phyloP scores from a whole-genome alignment of 2,329 filamentous ascomycete species.

The Aspergillus clavatus region DNA sequence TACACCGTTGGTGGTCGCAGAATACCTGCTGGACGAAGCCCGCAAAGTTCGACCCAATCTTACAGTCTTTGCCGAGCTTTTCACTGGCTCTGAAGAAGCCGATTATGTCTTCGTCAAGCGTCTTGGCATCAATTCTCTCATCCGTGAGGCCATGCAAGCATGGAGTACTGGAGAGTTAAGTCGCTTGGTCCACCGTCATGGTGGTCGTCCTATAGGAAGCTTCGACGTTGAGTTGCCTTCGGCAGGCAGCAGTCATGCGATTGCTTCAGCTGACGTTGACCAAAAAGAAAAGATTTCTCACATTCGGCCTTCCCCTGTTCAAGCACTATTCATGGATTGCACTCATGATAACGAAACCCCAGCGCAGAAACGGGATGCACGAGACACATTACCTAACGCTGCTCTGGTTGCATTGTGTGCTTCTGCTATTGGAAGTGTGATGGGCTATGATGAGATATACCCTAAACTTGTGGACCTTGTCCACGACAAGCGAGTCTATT shows the following conservation, averaged over 20 bases:
- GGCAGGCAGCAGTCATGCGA: constrained; percentile 50
- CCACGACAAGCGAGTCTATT: constrained; percentile 78
- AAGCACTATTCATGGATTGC: constrained; percentile 97
- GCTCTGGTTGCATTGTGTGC: constrained; percentile 95
- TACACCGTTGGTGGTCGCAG: constrained; percentile 87
- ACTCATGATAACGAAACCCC: constrained; percentile 98
- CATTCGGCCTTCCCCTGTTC: constrained; percentile 82
- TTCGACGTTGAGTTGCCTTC: constrained; percentile 90
- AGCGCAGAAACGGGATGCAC: constrained; percentile 87
- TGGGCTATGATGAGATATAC: constrained; percentile 97
- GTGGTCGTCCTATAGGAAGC: constrained; percentile 89
- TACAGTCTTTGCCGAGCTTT: constrained; percentile 90
- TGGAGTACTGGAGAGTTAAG: constrained; percentile 94
- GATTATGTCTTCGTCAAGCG: constrained; percentile 95
- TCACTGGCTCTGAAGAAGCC: constrained; percentile 91
- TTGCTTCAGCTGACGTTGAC: constrained; percentile 29
- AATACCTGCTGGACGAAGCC: constrained; percentile 93
- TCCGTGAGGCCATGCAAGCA: constrained; percentile 96
- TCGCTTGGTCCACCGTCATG: constrained; percentile 86
- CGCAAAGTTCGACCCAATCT: constrained; percentile 79
- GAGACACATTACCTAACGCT: constrained; percentile 89
- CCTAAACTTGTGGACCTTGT: constrained; percentile 91
- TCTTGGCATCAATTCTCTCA: constrained; percentile 83
- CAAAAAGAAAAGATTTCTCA: constrained; percentile 63
- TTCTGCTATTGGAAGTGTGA: constrained; percentile 89